A percentile compares a stretch with the other conserved stretches of the same genome.
These are phyloP conservation scores for Ustilaginoidea virens DNA, from an alignment of 2,329 filamentous ascomycete species.

Conservation along the genomic window DNA sequence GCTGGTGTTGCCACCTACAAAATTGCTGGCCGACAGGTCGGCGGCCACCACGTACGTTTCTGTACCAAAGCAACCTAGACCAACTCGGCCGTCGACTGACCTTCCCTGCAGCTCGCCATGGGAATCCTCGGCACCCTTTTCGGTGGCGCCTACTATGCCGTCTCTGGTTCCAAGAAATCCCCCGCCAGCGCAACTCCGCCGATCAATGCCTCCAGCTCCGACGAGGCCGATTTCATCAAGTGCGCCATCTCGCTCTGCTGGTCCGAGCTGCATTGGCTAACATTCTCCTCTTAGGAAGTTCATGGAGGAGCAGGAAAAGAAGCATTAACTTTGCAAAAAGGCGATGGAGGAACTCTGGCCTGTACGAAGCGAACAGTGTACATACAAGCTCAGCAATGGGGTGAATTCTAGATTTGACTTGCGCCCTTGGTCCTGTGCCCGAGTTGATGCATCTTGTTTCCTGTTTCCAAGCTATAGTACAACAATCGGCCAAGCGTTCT, in stretches of 20 bases:
- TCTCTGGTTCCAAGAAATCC: slow-evolving; percentile 29
- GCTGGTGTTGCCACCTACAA: slow-evolving; percentile 30
- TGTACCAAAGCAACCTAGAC: slow-evolving; percentile 5
- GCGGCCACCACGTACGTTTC: slow-evolving; percentile 42
- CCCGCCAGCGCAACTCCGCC: slow-evolving; percentile 33
- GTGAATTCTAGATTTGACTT: no score
- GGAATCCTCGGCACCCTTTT: slow-evolving; percentile 36
- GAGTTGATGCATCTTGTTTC: no score
- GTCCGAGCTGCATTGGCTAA: slow-evolving; percentile 1
- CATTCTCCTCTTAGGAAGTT: slow-evolving; percentile 20
- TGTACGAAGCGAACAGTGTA: slow-evolving; percentile 4
- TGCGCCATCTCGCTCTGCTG: slow-evolving; percentile 23
- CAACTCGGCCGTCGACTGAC: neutral
- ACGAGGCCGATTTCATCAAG: slow-evolving; percentile 52
- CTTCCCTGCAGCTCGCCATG: slow-evolving; percentile 35
- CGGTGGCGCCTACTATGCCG: slow-evolving; percentile 28
- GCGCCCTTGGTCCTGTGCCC: no score
- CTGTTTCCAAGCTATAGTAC: no score
- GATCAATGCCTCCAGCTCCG: slow-evolving; percentile 45
- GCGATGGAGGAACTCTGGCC: neutral
- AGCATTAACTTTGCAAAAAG: slow-evolving; percentile 15
- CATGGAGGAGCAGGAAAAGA: slow-evolving; percentile 25
- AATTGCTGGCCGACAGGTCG: slow-evolving; percentile 43
- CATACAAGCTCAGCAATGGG: no score
- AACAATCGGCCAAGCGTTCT: no score